Base-by-base conservation (phyloP, 495 filamentous ascomycete species). In the Penicillium turbatum region DNA sequence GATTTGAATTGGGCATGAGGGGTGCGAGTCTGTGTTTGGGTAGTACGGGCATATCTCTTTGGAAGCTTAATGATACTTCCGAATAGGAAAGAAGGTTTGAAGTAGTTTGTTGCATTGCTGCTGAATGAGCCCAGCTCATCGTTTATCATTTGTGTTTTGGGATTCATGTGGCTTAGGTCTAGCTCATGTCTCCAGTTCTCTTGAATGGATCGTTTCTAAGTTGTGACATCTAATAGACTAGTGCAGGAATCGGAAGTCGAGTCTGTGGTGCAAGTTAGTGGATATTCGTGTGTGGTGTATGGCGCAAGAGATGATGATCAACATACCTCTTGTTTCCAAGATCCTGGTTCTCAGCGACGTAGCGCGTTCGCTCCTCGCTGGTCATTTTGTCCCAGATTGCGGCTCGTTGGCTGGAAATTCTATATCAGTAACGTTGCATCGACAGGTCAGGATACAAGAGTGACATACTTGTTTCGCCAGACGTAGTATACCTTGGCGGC, bases 21-120 rank as follows among this genome's bases (percentile, higher is more conserved):
- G 90, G 0, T 95, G 90, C 71, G 90, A 87, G 35, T 90, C 89
- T 74, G 86, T 92, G 17, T 90, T 93, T 68, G 90, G 90, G 16
- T n/a, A n/a, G n/a, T n/a, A n/a, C n/a, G n/a, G n/a, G n/a, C n/a
- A n/a, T n/a, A n/a, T n/a, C n/a, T n/a, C n/a, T n/a, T n/a, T n/a
- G n/a, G n/a, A n/a, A n/a, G n/a, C n/a, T n/a, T n/a, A n/a, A n/a
- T n/a, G n/a, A n/a, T n/a, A n/a, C n/a, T n/a, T n/a, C n/a, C n/a
- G 88, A 90, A 21, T 48, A 48, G 13, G 17, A 16, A 41, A 27
- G 24, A 43, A 24, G 21, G 21, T 26, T 12, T 26, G 11, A 9
- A 26, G 0, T 29, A n/a, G 9, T 16, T 17, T 12, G 24, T 31
- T 17, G 5, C 9, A 32, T 45, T 26, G 27, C 11, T 24, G 17